A percentile compares a stretch with the other conserved stretches of the same genome.
phyloP scores from a whole-genome alignment of 176 grass and related monocot genomes.

The Stipa capillata region DNA sequence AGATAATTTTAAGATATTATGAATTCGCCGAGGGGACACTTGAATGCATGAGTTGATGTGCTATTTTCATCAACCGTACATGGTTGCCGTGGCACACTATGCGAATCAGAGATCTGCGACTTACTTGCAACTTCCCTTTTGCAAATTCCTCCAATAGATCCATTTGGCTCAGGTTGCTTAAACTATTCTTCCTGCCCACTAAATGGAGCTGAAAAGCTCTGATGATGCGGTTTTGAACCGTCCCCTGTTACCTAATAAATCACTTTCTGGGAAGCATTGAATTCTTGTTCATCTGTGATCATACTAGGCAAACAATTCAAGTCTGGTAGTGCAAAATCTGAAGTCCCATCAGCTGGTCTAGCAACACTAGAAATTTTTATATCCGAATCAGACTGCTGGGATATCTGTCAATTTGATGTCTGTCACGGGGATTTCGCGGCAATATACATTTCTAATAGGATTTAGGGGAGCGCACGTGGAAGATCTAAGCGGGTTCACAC shows the following conservation, averaged over 20 bases:
- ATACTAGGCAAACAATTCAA: slow-evolving; percentile 33
- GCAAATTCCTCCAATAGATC: neutral
- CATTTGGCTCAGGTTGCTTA: neutral
- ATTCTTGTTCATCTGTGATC: neutral
- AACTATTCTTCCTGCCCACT: neutral
- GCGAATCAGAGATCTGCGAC: slow-evolving; percentile 19
- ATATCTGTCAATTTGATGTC: slow-evolving; percentile 17
- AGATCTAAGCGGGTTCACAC: no score
- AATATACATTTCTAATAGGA: no score
- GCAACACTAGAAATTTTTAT: neutral
- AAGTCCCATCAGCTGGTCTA: neutral
- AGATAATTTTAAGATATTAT: slow-evolving; percentile 32
- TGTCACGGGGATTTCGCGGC: no score
- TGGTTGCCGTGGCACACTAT: neutral
- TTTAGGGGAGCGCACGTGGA: no score
- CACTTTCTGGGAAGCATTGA: neutral
- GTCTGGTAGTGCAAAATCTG: slow-evolving; percentile 20
- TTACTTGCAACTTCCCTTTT: neutral
- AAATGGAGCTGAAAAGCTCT: slow-evolving; percentile 3
- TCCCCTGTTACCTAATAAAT: neutral
- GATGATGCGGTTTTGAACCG: neutral
- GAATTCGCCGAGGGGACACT: slow-evolving; percentile 26
- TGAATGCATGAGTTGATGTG: slow-evolving; percentile 12
- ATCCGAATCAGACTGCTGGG: neutral
- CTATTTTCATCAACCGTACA: neutral